Conservation (phyloP, 177 flowering plant genomes). For the Vitis hybrid region DNA sequence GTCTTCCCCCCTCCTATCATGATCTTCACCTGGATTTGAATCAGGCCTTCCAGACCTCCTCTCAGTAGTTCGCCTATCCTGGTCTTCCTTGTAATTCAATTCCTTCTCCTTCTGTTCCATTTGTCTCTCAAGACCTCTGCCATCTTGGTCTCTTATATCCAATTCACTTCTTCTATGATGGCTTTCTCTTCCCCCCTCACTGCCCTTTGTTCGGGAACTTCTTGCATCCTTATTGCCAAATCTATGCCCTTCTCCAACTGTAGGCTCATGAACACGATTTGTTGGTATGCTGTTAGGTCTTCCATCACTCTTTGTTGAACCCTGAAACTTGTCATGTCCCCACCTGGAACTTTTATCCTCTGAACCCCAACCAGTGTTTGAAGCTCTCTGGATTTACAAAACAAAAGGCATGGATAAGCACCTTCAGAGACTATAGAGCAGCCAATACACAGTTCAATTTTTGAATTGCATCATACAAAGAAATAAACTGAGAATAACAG, state of each 20-base stretch:
- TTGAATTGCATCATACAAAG: neutral
- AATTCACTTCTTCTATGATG: slow-evolving; percentile 9
- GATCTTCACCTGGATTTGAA: neutral
- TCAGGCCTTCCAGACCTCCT: slow-evolving; percentile 12
- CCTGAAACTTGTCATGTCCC: slow-evolving; percentile 56
- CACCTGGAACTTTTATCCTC: slow-evolving; percentile 42
- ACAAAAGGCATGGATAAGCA: slow-evolving; percentile 3
- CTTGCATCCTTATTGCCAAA: slow-evolving; percentile 13
- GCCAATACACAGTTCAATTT: neutral
- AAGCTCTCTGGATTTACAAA: slow-evolving; percentile 48
- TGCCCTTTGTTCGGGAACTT: slow-evolving; percentile 12
- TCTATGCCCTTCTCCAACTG: slow-evolving; percentile 8
- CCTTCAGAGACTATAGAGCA: neutral
- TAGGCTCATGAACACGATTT: slow-evolving; percentile 10
- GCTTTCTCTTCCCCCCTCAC: slow-evolving; percentile 18
- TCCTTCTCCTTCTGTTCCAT: slow-evolving; percentile 12
- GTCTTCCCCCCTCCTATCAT: slow-evolving; percentile 2
- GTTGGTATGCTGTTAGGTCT: slow-evolving; percentile 11
- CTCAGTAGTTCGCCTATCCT: slow-evolving; percentile 5
- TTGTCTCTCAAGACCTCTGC: slow-evolving; percentile 20
- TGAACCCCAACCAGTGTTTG: slow-evolving; percentile 70
- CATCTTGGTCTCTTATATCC: slow-evolving; percentile 15
- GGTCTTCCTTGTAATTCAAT: slow-evolving; percentile 2
- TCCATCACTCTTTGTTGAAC: slow-evolving; percentile 25
- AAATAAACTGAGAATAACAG: neutral